phyloP scores from a whole-genome alignment of 495 filamentous ascomycete species.

The Evernia prunastri region DNA sequence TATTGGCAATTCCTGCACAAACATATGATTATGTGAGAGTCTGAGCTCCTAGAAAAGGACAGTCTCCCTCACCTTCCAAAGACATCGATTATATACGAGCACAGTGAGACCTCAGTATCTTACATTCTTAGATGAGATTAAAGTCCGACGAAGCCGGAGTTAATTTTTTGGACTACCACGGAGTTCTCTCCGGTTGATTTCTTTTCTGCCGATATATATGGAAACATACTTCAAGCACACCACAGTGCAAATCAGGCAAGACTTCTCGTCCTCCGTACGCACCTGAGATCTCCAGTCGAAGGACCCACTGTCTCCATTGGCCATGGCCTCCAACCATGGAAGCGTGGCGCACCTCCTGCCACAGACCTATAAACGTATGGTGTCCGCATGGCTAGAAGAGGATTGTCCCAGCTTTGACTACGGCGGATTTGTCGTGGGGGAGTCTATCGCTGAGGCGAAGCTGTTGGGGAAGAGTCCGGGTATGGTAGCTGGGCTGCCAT shows the following conservation, averaged over 20 bases:
- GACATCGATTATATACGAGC: neutral
- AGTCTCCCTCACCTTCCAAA: neutral
- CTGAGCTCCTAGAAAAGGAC: neutral
- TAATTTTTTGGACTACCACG: neutral
- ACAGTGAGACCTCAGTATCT: neutral
- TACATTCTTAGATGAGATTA: neutral
- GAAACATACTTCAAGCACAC: neutral
- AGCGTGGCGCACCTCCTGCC: constrained; percentile 77
- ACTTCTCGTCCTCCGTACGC: neutral
- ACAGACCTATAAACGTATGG: constrained; percentile 68
- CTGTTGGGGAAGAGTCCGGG: constrained; percentile 85
- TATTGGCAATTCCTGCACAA: neutral
- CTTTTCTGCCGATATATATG: neutral
- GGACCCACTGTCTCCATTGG: constrained; percentile 10
- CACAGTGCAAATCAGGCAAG: neutral
- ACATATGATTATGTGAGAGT: neutral
- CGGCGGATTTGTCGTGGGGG: constrained; percentile 92
- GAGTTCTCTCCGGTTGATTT: neutral
- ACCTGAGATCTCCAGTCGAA: neutral
- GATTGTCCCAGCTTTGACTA: constrained; percentile 96
- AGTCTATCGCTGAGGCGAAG: constrained; percentile 66
- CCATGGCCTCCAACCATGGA: constrained; percentile 61
- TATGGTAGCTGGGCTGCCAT: constrained; percentile 85
- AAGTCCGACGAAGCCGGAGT: neutral
- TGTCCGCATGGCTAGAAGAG: constrained; percentile 84